Evolutionary conservation across 2,329 filamentous ascomycete species (phyloP).

Genomic region (Fusarium ambrosium): DNA sequence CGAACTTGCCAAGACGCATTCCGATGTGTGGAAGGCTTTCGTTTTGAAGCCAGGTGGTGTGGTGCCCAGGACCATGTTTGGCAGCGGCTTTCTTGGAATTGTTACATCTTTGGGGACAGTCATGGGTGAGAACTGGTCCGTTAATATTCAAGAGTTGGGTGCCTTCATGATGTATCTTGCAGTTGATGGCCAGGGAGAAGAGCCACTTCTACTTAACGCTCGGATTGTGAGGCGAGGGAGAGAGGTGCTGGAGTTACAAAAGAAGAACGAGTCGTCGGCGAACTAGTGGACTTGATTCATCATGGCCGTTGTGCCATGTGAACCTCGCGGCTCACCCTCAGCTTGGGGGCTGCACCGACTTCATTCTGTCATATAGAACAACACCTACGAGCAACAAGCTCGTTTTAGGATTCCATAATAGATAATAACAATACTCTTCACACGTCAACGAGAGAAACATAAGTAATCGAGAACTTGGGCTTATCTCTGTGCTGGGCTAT

Average conservation of each 20-base stretch:
- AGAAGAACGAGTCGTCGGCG: not conserved
- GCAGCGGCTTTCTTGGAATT: not conserved
- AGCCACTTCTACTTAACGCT: constrained; percentile 18
- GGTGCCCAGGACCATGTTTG: not conserved
- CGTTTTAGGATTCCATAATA: not conserved
- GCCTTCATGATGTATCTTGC: constrained; percentile 39
- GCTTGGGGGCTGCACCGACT: not conserved
- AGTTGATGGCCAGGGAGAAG: constrained; percentile 25
- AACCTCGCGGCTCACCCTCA: not conserved
- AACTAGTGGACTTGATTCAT: not conserved
- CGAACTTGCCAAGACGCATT: constrained; percentile 19
- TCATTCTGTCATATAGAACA: not conserved
- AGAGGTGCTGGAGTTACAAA: constrained; percentile 10
- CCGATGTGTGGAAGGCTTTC: constrained; percentile 29
- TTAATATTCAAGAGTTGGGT: constrained; percentile 31
- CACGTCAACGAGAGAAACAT: not conserved
- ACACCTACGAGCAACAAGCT: not conserved
- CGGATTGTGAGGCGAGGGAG: constrained; percentile 26
- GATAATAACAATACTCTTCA: not conserved
- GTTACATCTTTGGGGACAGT: not conserved
- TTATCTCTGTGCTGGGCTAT: not conserved
- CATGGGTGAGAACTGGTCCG: constrained; percentile 37
- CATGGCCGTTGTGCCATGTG: not conserved
- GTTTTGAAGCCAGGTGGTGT: constrained; percentile 38
- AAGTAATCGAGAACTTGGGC: not conserved